Conservation (phyloP, 164 flowering plant species). For the Sextonia rubra region DNA sequence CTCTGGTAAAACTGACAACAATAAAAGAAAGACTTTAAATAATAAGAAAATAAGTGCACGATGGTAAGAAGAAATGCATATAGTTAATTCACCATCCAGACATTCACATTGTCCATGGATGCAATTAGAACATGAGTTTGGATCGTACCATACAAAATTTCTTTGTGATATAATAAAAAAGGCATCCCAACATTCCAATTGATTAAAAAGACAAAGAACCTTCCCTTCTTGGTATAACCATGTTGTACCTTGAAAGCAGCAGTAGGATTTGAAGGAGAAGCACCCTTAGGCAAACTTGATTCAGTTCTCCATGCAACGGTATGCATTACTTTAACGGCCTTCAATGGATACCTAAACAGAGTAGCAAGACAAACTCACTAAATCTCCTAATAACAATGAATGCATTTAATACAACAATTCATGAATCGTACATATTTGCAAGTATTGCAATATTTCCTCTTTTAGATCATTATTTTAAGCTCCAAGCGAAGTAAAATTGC, state of each 20-base stretch:
- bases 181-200: neutral
- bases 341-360: slow-evolving; percentile 68
- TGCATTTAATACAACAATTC: neutral
- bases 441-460: neutral
- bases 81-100: neutral
- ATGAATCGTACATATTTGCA: neutral
- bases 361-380: neutral
- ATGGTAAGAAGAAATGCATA: neutral
- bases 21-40: neutral
- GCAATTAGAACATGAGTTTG: neutral
- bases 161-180: neutral
- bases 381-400: neutral
- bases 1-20: slow-evolving; percentile 39
- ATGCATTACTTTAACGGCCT: slow-evolving; percentile 98
- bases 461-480: neutral
- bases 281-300: slow-evolving; percentile 44
- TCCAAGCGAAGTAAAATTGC: neutral
- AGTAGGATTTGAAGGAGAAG: slow-evolving; percentile 33
- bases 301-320: slow-evolving; percentile 90
- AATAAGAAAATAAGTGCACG: neutral
- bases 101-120: neutral
- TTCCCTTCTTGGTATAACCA: neutral
- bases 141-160: neutral
- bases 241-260: slow-evolving; percentile 40
- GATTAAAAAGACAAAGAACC: neutral